These are phyloP conservation scores for Cladosporium sphaerospermum DNA, from an alignment of 2,329 filamentous ascomycete species.

Conservation along the genomic window DNA sequence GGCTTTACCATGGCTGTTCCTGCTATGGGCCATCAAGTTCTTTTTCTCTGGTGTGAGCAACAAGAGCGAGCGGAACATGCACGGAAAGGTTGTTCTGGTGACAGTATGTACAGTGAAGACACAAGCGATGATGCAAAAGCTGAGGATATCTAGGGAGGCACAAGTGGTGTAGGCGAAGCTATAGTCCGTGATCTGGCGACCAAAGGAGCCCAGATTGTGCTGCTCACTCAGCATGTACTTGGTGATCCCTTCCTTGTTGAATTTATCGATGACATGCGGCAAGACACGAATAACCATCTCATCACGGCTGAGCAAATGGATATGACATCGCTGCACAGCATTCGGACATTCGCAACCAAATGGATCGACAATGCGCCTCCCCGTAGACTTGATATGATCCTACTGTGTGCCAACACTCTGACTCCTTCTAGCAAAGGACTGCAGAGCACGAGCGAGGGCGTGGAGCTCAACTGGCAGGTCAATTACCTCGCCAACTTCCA, in stretches of 20 bases:
- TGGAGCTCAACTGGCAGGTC: slow-evolving; percentile 87
- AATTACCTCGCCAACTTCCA: slow-evolving; percentile 97
- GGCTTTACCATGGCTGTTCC: slow-evolving; percentile 44
- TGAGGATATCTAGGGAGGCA: slow-evolving; percentile 59
- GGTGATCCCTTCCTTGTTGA: slow-evolving; percentile 86
- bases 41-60: slow-evolving; percentile 74
- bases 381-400: slow-evolving; percentile 79
- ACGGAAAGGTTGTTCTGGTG: slow-evolving; percentile 87
- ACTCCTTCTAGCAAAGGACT: slow-evolving; percentile 58
- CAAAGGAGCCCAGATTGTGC: slow-evolving; percentile 82
- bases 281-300: slow-evolving; percentile 70
- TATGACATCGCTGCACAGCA: slow-evolving; percentile 77
- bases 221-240: slow-evolving; percentile 76
- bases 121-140: slow-evolving; percentile 13
- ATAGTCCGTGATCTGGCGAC: slow-evolving; percentile 67
- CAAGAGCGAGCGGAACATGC: slow-evolving; percentile 72
- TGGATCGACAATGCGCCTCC: slow-evolving; percentile 97
- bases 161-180: slow-evolving; percentile 80
- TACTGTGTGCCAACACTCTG: slow-evolving; percentile 76
- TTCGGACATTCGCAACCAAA: slow-evolving; percentile 88
- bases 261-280: slow-evolving; percentile 81
- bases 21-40: slow-evolving; percentile 59
- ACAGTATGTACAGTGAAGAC: slow-evolving; percentile 52
- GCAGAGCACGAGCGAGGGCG: slow-evolving; percentile 63
- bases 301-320: slow-evolving; percentile 96